phyloP scores from a whole-genome alignment of 1,139 yeast genomes.

The Blastobotrys aristatus region DNA sequence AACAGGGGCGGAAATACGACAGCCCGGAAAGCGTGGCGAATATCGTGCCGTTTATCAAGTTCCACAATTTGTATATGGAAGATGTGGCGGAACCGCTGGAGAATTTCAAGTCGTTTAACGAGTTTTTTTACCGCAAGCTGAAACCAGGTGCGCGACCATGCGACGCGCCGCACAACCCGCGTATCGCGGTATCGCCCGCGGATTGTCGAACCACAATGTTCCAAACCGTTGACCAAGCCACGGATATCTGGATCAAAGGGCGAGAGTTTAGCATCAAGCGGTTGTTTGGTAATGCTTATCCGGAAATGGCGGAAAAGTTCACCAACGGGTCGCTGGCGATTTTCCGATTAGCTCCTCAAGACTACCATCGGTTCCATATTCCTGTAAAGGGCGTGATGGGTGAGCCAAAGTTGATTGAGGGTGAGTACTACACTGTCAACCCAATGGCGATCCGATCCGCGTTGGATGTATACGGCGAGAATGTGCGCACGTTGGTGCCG shows the following conservation, averaged over 20 bases:
- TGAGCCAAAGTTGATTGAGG: conserved; percentile 63
- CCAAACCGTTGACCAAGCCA: conserved; percentile 56
- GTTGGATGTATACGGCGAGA: conserved; percentile 90
- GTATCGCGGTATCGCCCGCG: conserved; percentile 71
- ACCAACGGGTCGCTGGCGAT: conserved; percentile 64
- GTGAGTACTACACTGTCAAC: conserved; percentile 92
- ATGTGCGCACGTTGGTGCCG: conserved; percentile 72
- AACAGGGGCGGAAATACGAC: conserved; percentile 85
- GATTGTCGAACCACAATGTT: conserved; percentile 83
- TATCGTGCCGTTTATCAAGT: conserved; percentile 72
- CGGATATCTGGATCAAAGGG: conserved; percentile 87
- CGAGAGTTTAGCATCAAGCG: conserved; percentile 64
- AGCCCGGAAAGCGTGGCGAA: conserved; percentile 57
- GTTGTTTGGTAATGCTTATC: conserved; percentile 55
- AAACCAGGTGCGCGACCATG: conserved; percentile 65
- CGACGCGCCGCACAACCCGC: conserved; percentile 49
- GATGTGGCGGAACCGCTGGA: conserved; percentile 55
- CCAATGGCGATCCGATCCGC: conserved; percentile 94
- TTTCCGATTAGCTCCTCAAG: conserved; percentile 93
- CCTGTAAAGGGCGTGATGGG: conserved; percentile 77
- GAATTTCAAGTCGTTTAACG: conserved; percentile 69
- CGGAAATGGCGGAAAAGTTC: conserved; percentile 44
- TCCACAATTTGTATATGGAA: conserved; percentile 67
- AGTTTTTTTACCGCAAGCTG: conserved; percentile 77
- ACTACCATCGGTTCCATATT: conserved; percentile 87